Conservation (phyloP, 352 stramenopile genomes). For the Thalassiosira exigua region DNA sequence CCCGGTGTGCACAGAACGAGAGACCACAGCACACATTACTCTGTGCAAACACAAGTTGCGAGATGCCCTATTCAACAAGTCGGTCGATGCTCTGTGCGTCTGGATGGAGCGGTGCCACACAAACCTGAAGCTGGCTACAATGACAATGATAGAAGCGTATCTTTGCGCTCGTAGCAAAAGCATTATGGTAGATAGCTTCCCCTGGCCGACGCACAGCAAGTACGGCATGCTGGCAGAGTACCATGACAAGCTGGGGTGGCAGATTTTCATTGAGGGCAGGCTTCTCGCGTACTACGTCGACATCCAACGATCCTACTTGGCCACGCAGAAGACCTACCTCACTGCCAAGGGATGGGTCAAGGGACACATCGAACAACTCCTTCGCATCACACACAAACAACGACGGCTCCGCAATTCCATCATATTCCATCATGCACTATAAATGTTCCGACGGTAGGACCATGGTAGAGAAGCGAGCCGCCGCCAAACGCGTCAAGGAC, state of each 20-base stretch:
- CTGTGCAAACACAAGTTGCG: no score
- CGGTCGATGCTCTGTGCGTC: conserved; percentile 6
- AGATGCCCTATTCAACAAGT: conserved; percentile 14
- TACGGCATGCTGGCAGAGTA: not conserved
- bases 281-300: not conserved
- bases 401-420: conserved; percentile 32
- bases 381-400: conserved; percentile 34
- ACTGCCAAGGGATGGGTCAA: not conserved
- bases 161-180: not conserved
- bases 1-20: no score
- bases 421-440: no score
- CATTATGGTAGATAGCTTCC: not conserved
- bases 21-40: no score
- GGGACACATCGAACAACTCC: conserved; percentile 21
- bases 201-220: not conserved
- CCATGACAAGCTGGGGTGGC: conserved; percentile 36
- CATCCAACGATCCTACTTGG: not conserved
- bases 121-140: not conserved
- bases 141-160: conserved; percentile 14
- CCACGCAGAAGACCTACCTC: not conserved
- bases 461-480: no score
- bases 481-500: no score
- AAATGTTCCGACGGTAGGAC: no score
- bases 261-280: conserved; percentile 33
- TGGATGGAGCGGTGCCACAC: conserved; percentile 18